Percentiles rank a stretch among this genome's conserved stretches.
phyloP scores from a whole-genome alignment of 306 rosid species.

The Dalbergia oliveri region DNA sequence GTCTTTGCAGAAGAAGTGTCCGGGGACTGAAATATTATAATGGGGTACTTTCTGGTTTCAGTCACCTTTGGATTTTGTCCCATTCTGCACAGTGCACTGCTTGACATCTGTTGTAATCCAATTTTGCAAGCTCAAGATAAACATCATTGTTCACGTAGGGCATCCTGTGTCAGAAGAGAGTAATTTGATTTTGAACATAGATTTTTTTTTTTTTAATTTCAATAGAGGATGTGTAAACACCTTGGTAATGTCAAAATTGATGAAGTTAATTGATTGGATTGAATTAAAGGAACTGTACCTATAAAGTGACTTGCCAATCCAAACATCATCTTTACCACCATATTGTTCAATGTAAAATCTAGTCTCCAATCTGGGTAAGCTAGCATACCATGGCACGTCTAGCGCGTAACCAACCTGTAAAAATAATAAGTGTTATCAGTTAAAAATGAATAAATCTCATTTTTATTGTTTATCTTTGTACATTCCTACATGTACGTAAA shows the following conservation, averaged over 20 bases:
- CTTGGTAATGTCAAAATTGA: background rate
- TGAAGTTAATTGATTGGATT: background rate
- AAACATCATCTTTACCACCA: constrained; percentile 77
- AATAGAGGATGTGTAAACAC: no score
- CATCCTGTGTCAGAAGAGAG: constrained; percentile 68
- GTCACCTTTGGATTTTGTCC: constrained; percentile 71
- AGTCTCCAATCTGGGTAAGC: constrained; percentile 84
- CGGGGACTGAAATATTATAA: background rate
- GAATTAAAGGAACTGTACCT: constrained; percentile 52
- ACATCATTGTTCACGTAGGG: constrained; percentile 66
- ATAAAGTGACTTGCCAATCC: constrained; percentile 97
- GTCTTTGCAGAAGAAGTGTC: background rate
- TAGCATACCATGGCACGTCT: constrained; percentile 84
- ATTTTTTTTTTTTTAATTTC: no score
- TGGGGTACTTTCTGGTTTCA: background rate
- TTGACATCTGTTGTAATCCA: constrained; percentile 84
- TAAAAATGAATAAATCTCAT: background rate
- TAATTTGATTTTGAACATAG: background rate
- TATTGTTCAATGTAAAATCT: constrained; percentile 77
- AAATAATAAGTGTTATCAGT: background rate
- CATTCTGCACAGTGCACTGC: constrained; percentile 69
- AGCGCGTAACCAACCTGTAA: constrained; percentile 73
- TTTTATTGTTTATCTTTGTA: background rate
- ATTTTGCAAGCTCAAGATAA: constrained; percentile 78
- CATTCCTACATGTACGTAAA: background rate